Percentiles rank a stretch among this genome's conserved stretches.
Evolutionary conservation across 345 rosid genomes (phyloP).

Genomic region (Laguncularia racemosa): DNA sequence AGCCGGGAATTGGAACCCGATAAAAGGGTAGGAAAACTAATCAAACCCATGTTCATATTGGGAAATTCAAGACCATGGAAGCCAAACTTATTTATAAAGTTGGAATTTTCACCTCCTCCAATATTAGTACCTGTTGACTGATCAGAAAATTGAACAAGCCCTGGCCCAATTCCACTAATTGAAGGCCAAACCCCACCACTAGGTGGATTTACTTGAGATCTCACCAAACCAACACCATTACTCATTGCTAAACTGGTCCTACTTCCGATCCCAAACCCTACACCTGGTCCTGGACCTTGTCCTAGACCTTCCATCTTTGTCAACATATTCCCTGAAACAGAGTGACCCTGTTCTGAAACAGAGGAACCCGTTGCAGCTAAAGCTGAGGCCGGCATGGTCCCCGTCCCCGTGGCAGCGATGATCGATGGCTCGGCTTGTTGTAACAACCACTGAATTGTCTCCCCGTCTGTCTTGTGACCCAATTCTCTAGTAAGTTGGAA

Average conservation of each 20-base stretch:
- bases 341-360: conserved; percentile 38
- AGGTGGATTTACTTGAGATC: conserved; percentile 28
- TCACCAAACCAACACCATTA: conserved; percentile 22
- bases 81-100: conserved; percentile 31
- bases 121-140: conserved; percentile 29
- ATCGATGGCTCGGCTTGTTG: conserved; percentile 63
- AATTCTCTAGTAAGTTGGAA: conserved; percentile 67
- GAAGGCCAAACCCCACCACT: conserved; percentile 33
- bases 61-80: conserved; percentile 45
- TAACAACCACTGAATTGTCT: conserved; percentile 66
- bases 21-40: conserved; percentile 48
- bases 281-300: conserved; percentile 6
- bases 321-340: conserved; percentile 33
- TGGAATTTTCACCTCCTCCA: conserved; percentile 22
- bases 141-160: conserved; percentile 27
- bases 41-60: conserved; percentile 38
- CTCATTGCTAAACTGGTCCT: conserved; percentile 30
- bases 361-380: conserved; percentile 36
- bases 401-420: conserved; percentile 65
- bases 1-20: conserved; percentile 23
- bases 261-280: conserved; percentile 25
- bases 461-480: conserved; percentile 73
- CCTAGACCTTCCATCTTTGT: conserved; percentile 26
- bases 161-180: conserved; percentile 33
- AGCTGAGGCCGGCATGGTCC: conserved; percentile 59